Conservation (phyloP, 2,329 filamentous ascomycete genomes). For the Ophiostoma australiae region DNA sequence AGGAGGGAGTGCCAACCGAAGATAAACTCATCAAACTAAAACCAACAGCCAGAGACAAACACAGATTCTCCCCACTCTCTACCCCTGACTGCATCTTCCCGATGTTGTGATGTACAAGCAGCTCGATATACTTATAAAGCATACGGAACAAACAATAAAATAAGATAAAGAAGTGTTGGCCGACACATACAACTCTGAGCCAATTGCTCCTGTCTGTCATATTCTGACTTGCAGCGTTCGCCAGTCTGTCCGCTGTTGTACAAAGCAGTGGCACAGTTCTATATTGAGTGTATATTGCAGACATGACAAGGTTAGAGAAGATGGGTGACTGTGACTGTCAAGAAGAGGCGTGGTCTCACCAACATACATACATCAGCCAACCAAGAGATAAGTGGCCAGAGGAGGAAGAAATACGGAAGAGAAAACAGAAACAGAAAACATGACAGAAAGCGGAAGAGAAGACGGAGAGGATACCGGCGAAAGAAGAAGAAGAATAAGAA, state of each 20-base stretch:
- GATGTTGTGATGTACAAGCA: background rate
- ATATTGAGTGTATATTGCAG: background rate
- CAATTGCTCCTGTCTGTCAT: slow-evolving; percentile 11
- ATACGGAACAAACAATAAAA: background rate
- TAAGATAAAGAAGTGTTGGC: background rate
- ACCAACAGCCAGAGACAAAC: slow-evolving; percentile 7
- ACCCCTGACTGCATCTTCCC: background rate
- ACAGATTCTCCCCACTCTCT: background rate
- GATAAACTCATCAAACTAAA: slow-evolving; percentile 2
- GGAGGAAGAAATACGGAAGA: too few relatives aligned
- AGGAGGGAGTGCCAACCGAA: background rate
- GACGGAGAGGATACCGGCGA: too few relatives aligned
- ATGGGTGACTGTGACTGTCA: background rate
- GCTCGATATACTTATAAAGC: background rate
- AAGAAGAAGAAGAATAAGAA: background rate
- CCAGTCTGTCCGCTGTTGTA: slow-evolving; percentile 9
- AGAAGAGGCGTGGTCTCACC: background rate
- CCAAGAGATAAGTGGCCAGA: background rate
- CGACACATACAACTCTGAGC: background rate
- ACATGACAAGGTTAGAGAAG: background rate
- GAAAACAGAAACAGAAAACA: background rate
- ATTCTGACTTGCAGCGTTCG: background rate
- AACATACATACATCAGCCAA: background rate
- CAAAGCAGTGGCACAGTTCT: background rate
- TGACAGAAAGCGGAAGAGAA: background rate